These are phyloP conservation scores for Camellia sinensis DNA, from an alignment of 148 eudicot genomes.

Conservation along the genomic window DNA sequence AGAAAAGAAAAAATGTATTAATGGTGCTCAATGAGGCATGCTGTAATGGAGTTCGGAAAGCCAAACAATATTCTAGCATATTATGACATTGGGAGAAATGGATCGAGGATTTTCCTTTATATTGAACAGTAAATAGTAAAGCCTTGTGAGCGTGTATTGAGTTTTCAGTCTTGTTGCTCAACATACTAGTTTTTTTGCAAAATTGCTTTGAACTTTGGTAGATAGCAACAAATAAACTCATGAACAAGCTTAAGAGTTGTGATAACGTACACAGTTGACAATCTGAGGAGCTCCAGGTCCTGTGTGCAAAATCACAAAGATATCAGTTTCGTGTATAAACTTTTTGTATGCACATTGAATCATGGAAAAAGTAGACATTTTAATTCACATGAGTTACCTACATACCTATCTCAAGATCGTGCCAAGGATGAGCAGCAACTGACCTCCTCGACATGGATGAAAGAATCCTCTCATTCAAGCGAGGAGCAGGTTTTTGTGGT, in stretches of 20 bases:
- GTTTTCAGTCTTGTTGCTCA: neutral
- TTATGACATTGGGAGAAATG: neutral
- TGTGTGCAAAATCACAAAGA: too few species aligned
- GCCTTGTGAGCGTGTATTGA: neutral
- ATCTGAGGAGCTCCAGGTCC: conserved; percentile 68
- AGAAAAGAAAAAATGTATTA: conserved; percentile 1
- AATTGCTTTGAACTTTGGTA: neutral
- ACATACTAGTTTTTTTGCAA: neutral
- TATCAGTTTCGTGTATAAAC: too few species aligned
- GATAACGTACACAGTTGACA: conserved; percentile 54
- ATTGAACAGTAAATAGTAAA: neutral
- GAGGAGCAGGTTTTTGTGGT: conserved; percentile 7
- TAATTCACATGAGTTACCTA: conserved; percentile 11
- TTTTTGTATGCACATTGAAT: too few species aligned
- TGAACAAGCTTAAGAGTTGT: too few species aligned
- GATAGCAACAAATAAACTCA: too few species aligned
- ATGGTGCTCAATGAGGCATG: neutral
- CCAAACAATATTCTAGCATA: neutral
- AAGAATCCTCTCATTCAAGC: conserved; percentile 57
- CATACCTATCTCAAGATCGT: conserved; percentile 72
- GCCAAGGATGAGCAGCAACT: conserved; percentile 78
- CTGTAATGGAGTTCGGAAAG: neutral
- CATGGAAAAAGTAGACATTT: too few species aligned
- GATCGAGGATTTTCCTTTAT: neutral
- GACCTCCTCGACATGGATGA: conserved; percentile 55